Conservation (phyloP, 345 rosid species). For the Lenwebbia sp. region DNA sequence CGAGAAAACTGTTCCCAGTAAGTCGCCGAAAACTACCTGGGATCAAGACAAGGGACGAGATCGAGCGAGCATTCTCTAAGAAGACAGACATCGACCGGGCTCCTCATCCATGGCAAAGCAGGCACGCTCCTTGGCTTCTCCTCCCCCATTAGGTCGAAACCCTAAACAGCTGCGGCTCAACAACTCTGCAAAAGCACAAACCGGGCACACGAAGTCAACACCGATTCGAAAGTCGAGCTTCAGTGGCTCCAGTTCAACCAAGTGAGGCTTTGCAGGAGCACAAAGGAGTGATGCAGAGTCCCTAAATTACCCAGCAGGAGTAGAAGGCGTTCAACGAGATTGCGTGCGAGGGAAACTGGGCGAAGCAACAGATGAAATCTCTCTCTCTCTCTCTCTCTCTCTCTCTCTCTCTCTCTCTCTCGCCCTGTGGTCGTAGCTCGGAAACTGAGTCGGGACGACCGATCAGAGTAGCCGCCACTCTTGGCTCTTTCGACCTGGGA, state of each 20-base stretch:
- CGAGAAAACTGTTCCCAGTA: not conserved
- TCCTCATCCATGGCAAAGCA: constrained; percentile 91
- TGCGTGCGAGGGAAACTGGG: too few species aligned
- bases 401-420: not conserved
- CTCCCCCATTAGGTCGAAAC: constrained; percentile 10
- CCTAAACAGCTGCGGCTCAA: not conserved
- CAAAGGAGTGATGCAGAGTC: too few species aligned
- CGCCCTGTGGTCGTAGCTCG: not conserved
- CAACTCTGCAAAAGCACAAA: not conserved
- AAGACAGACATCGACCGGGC: constrained; percentile 53
- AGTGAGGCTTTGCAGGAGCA: too few species aligned
- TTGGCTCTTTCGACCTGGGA: not conserved
- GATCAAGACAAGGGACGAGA: constrained; percentile 63
- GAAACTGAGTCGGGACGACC: not conserved
- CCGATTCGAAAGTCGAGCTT: too few species aligned
- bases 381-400: not conserved
- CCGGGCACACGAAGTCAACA: too few species aligned
- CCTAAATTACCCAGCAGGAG: too few species aligned
- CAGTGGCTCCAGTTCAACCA: too few species aligned
- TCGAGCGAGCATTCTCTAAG: constrained; percentile 43
- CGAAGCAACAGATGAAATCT: not conserved
- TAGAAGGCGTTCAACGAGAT: too few species aligned
- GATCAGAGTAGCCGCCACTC: not conserved
- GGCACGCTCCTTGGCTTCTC: constrained; percentile 25
- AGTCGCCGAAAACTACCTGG: constrained; percentile 28